phyloP scores from a whole-genome alignment of 164 flowering plant genomes.

The Chimonanthus praecox region DNA sequence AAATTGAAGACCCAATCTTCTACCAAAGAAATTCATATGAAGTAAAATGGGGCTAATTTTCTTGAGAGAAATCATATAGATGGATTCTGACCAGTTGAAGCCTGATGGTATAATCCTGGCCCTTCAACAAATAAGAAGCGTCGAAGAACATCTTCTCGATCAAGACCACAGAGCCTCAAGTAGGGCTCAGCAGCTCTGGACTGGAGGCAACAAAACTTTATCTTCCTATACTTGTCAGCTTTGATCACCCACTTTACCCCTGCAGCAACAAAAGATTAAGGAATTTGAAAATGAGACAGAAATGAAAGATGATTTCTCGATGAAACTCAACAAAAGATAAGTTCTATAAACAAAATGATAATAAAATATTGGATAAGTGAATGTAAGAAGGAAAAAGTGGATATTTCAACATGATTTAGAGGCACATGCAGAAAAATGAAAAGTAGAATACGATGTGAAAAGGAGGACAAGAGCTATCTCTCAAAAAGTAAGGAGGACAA shows the following conservation, averaged over 20 bases:
- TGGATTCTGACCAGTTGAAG: slow-evolving; percentile 60
- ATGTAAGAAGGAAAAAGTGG: too few relatives aligned
- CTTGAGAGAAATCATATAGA: not conserved
- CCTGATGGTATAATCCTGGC: slow-evolving; percentile 61
- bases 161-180: slow-evolving; percentile 53
- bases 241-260: slow-evolving; percentile 84
- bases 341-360: too few relatives aligned
- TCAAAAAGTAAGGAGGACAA: too few relatives aligned
- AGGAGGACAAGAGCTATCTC: too few relatives aligned
- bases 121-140: slow-evolving; percentile 91
- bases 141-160: slow-evolving; percentile 65
- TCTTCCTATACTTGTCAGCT: slow-evolving; percentile 67
- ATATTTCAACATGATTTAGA: too few relatives aligned
- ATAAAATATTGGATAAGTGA: too few relatives aligned
- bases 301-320: not conserved
- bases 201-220: slow-evolving; percentile 91
- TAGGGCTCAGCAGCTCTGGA: slow-evolving; percentile 87
- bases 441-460: too few relatives aligned
- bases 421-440: too few relatives aligned
- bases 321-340: not conserved
- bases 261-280: slow-evolving; percentile 17
- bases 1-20: not conserved
- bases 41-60: not conserved
- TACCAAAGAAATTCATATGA: not conserved
- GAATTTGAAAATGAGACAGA: not conserved